Evolutionary conservation across 2,329 filamentous ascomycete genomes (phyloP).

Genomic region (Penicillium psychrosexuale): DNA sequence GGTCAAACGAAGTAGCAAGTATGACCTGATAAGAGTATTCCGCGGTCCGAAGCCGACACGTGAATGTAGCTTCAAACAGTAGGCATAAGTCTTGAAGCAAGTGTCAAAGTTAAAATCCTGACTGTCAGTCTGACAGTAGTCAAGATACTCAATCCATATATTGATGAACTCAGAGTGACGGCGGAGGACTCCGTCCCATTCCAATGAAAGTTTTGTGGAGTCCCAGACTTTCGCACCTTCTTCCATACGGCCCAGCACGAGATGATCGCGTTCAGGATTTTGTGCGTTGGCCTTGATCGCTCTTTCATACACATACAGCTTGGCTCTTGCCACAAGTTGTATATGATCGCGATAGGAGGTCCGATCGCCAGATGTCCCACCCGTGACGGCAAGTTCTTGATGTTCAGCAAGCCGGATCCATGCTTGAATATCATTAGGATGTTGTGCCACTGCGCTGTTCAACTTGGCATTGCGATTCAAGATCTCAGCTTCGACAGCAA

Average conservation of each 20-base stretch:
- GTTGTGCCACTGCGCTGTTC: constrained; percentile 59
- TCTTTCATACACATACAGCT: constrained; percentile 73
- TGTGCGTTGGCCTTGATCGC: constrained; percentile 61
- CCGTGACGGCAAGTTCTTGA: constrained; percentile 65
- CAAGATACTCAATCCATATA: constrained; percentile 71
- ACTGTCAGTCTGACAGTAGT: constrained; percentile 68
- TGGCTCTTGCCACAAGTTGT: constrained; percentile 72
- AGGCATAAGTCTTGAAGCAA: constrained; percentile 58
- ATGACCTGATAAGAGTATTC: constrained; percentile 51
- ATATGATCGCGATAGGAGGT: constrained; percentile 58
- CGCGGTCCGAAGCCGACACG: constrained; percentile 17
- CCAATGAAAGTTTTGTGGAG: constrained; percentile 55
- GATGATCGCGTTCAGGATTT: constrained; percentile 51
- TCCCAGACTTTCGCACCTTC: constrained; percentile 77
- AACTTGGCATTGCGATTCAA: constrained; percentile 52
- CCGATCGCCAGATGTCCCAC: constrained; percentile 35
- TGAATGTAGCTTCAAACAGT: constrained; percentile 52
- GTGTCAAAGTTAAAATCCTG: constrained; percentile 65
- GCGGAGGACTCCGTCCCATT: constrained; percentile 63
- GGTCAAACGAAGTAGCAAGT: constrained; percentile 73
- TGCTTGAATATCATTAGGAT: constrained; percentile 63
- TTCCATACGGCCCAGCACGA: constrained; percentile 67
- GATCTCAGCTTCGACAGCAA: constrained; percentile 46
- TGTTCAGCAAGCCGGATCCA: constrained; percentile 80
- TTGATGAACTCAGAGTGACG: constrained; percentile 56